phyloP scores from a whole-genome alignment of 495 filamentous ascomycete genomes.

The Aspergillus ellipticus region DNA sequence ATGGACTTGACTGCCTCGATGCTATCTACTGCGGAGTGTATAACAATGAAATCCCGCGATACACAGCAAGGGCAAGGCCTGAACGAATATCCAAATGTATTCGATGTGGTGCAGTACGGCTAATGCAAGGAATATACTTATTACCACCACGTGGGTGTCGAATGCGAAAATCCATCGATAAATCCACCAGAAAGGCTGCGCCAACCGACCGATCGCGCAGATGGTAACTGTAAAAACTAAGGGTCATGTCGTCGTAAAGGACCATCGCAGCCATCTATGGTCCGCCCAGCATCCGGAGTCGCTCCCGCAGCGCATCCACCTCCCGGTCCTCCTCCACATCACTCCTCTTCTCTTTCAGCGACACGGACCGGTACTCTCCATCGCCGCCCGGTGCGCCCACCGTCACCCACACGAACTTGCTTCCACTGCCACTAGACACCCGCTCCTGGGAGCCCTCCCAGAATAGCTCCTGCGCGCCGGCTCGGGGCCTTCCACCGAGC shows the following conservation, averaged over 20 bases:
- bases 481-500: constrained; percentile 52
- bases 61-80: too few species aligned
- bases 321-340: constrained; percentile 22
- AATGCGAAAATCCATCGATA: constrained; percentile 1
- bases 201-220: too few species aligned
- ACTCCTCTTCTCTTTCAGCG: constrained; percentile 32
- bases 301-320: constrained; percentile 33
- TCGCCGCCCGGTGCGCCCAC: constrained; percentile 77
- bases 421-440: constrained; percentile 46
- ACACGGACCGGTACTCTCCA: constrained; percentile 44
- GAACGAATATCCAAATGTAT: too few species aligned
- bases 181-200: too few species aligned
- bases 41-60: too few species aligned
- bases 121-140: too few species aligned
- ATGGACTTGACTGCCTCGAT: too few species aligned
- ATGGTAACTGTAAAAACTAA: neutral
- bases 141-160: too few species aligned
- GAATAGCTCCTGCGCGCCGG: constrained; percentile 49
- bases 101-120: too few species aligned
- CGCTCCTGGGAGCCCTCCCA: constrained; percentile 67
- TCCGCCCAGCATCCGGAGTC: constrained; percentile 29
- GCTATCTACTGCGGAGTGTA: too few species aligned
- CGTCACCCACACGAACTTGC: constrained; percentile 80
- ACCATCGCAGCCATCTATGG: constrained; percentile 17
- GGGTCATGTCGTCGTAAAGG: constrained; percentile 30